Base-by-base conservation (phyloP, 2,329 filamentous ascomycete species). In the Fusarium devonianum region DNA sequence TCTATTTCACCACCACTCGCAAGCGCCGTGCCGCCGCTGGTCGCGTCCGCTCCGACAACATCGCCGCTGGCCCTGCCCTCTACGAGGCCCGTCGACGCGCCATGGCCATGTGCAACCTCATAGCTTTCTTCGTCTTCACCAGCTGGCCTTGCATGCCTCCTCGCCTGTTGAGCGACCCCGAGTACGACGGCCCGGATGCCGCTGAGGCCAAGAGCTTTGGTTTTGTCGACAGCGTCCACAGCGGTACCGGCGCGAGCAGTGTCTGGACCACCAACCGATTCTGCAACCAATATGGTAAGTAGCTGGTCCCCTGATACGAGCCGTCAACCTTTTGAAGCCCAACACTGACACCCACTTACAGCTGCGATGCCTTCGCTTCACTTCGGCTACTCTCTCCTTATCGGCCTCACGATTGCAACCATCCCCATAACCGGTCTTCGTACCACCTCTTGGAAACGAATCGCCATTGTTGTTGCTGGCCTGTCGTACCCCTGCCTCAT, bases 301-400 rank as follows among this genome's bases (percentile, higher is more conserved):
- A 10, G 12, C 9, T 12, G 4, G 3, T 11, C 19, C 1, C 5
- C 4, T 12, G 11, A 11, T 4, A 13, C 5, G 4, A 12, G 9
- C 10, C 10, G 11, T 26, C 5, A 2, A 3, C 23, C 7, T 18
- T 22, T 7, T n/a, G n/a, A 22, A 9, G 4, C 12, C 3, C 6
- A 14, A 2, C 13, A 11, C n/a, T 35, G 10, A 53, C 66, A 34
- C 66, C 46, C 8, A 10, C 7, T n/a, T 18, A 2, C 34, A 85
- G 84, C 85, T 44, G 87, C 87, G 7, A 90, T 90, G 87, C 87
- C 87, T 1, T 88, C 84, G 0, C 77, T 90, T 12, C 87, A 90
- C 68, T 90, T 90, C 64, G 87, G 87, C 3, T 90, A 90, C 72
- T 87, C 85, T 4, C 80, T 90, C 21, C 79, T 90, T 62, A 85